Evolutionary conservation across 2,329 filamentous ascomycete species (phyloP), one percentile per base, ranked within the genome.

Genomic region (Pestalotiopsis sp.): DNA sequence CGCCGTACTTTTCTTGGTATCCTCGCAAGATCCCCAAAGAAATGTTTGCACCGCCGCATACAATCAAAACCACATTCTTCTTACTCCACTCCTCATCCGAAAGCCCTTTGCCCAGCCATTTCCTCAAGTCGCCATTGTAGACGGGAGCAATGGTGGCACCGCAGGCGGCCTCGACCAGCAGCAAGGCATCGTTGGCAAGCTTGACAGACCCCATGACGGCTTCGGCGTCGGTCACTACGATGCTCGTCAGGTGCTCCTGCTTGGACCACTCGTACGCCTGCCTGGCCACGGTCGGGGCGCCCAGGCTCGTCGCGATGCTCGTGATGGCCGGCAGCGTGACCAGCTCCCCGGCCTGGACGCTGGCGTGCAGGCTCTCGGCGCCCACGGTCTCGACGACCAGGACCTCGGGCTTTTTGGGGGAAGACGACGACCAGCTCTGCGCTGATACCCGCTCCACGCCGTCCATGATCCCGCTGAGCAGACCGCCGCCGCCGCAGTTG

Each of bases 101-200:
- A 65, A 87, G 65, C 0, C 79, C 83, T 62, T 80, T 74, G 0
- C 91, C 88, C 0, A 94, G 81, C 11, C 89, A 81, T 73, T 85
- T 83, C 75, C 90, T 86, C 75, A 97, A 77, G 56, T 87, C 80
- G 0, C 87, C 89, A 56, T 87, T 88, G 75, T 93, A 94, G 69
- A 85, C 90, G 3, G 89, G 78, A 1, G 91, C 93, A 13, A 97
- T 81, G 66, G 91, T 92, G 5, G 95, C 94, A 0, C 95, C 94
- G 78, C 95, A 98, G 0, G 94, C 90, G 45, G 92, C 84, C 82
- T 98, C 95, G 3, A 97, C 93, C 68, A 97, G 83, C 68, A 95
- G 82, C 31, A 92, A 84, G 74, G 95, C 93, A 70, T 97, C 94
- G 72, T 98, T 92, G 11, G 93, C 91, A 70, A 98, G 90, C 27